Evolutionary conservation across 768 basidiomycete genomes (phyloP), one percentile per base, ranked within the genome.

Genomic region (Phaffia australis): DNA sequence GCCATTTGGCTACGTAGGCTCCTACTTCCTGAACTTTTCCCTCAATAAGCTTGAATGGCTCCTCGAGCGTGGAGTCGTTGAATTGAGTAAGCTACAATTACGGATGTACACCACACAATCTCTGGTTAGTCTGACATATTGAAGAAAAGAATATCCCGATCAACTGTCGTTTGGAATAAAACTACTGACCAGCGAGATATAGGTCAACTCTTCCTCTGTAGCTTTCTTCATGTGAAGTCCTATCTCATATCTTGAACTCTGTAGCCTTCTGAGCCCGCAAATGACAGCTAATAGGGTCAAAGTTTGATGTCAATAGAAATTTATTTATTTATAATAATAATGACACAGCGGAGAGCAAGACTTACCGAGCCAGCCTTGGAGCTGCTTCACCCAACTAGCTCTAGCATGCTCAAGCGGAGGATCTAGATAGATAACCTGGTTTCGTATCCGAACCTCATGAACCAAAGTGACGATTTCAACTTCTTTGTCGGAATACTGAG

Each of bases 351-450:
- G 55, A n/a, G 2, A 59, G 23, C 42, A 27, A 52, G 46, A 69
- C 78, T 50, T 69, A 86, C 88, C 89, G 18, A 97, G 79, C 86
- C 89, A 89, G 66, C 87, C 86, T 72, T 98, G 93, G 69, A 95
- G 77, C 74, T 93, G 88, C 55, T 81, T 82, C 68, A 93, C 82
- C 93, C 93, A 97, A 11, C 83, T 87, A 59, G 87, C 84, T 51
- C 93, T 84, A 0, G 94, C 91, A 72, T 88, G 84, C 76, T 98
- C 94, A 79, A 97, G 89, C 67, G 95, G 95, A 30, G 95, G 95
- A 75, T 98, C 94, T 60, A 98, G 81, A 79, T 95, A 98, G 76
- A 99, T 97, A 70, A 97, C 90, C 75, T 99, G 95, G 74, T 99
- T 95, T 74, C 93, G 88, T 82, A 98, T 97, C 77, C 93, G 84